A percentile compares a stretch with the other conserved stretches of the same genome.
Evolutionary conservation across 768 basidiomycete genomes (phyloP).

Genomic region (Cantharellus anzutake): DNA sequence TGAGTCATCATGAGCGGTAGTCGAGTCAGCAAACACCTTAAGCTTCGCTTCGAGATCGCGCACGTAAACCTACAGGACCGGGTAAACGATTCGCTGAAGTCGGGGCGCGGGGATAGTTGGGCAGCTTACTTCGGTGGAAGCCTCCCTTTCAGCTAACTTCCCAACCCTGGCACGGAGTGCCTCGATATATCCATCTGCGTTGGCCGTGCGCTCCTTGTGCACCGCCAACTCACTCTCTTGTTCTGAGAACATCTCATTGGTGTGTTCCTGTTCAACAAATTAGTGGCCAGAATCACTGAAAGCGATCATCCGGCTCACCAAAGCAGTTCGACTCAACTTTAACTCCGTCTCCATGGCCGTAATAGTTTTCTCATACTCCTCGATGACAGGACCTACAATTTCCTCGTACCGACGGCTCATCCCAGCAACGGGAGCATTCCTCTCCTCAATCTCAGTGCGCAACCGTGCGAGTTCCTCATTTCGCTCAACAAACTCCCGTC

Average conservation of each 20-base stretch:
- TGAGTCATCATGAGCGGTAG: slow-evolving; percentile 54
- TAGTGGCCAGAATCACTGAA: background rate
- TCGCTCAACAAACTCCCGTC: slow-evolving; percentile 70
- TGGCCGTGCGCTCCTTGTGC: slow-evolving; percentile 47
- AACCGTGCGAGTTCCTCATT: slow-evolving; percentile 74
- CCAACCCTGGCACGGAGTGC: slow-evolving; percentile 64
- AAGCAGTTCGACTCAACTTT: slow-evolving; percentile 65
- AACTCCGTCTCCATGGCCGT: slow-evolving; percentile 86
- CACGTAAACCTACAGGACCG: slow-evolving; percentile 53
- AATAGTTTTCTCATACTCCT: slow-evolving; percentile 97
- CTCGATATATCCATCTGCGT: slow-evolving; percentile 72
- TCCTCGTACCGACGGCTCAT: slow-evolving; percentile 72
- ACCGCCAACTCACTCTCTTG: slow-evolving; percentile 63
- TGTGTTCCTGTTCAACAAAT: slow-evolving; percentile 30
- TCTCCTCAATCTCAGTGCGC: slow-evolving; percentile 59
- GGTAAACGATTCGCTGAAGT: slow-evolving; percentile 8
- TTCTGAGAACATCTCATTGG: slow-evolving; percentile 85
- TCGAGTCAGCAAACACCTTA: slow-evolving; percentile 65
- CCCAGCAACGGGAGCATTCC: slow-evolving; percentile 30
- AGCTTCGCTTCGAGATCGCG: slow-evolving; percentile 87
- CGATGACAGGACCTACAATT: slow-evolving; percentile 92
- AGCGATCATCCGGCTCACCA: slow-evolving; percentile 18
- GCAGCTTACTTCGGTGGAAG: slow-evolving; percentile 68
- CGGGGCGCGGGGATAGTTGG: background rate
- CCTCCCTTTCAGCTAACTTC: slow-evolving; percentile 75